These are phyloP conservation scores for Trypanosoma melophagium DNA, from an alignment of 208 protist species.

Conservation along the genomic window DNA sequence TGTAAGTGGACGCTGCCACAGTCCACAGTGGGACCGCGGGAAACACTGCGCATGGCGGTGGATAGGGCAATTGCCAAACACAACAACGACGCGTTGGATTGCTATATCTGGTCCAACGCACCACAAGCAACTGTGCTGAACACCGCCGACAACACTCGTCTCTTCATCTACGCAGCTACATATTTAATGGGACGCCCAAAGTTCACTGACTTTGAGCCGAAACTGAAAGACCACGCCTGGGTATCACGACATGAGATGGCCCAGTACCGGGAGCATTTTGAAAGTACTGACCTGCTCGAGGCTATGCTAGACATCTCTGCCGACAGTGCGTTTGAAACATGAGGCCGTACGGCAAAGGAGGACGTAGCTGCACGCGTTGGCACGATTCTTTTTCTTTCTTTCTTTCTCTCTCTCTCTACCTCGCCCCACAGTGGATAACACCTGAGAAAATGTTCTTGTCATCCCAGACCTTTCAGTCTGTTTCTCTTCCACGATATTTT, in stretches of 20 bases:
- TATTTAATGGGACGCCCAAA: slow-evolving; percentile 74
- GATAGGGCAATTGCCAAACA: slow-evolving; percentile 59
- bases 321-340: slow-evolving; percentile 66
- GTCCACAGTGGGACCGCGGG: slow-evolving; percentile 31
- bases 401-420: slow-evolving; percentile 11
- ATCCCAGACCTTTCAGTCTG: not conserved
- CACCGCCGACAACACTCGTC: slow-evolving; percentile 34
- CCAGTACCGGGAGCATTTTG: slow-evolving; percentile 68
- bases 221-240: slow-evolving; percentile 73
- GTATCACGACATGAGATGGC: slow-evolving; percentile 67
- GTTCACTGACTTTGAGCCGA: slow-evolving; percentile 57
- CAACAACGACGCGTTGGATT: slow-evolving; percentile 56
- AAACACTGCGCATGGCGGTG: slow-evolving; percentile 77
- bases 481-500: slow-evolving; percentile 4
- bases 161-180: slow-evolving; percentile 73
- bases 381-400: not conserved
- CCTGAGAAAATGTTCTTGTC: not conserved
- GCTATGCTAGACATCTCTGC: slow-evolving; percentile 69
- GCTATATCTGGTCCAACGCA: slow-evolving; percentile 81
- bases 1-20: slow-evolving; percentile 77
- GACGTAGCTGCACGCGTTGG: not conserved
- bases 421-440: not conserved
- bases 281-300: slow-evolving; percentile 49
- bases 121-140: slow-evolving; percentile 61
- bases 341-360: not conserved